phyloP scores from a whole-genome alignment of 2,329 filamentous ascomycete genomes.

The Atkinsonella texensis region DNA sequence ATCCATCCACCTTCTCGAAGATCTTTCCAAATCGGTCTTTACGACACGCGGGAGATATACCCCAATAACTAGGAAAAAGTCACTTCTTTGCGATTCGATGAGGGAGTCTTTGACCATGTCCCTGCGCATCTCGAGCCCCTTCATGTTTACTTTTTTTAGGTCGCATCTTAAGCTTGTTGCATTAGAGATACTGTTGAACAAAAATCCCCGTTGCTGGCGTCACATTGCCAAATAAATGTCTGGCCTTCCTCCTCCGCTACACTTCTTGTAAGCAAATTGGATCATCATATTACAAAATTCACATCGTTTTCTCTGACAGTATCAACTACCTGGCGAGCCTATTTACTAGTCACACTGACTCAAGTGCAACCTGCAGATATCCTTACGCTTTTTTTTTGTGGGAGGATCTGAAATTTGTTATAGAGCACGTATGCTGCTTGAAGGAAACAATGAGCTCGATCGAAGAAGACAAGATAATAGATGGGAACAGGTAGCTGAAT shows the following conservation, averaged over 20 bases:
- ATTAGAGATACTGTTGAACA: constrained; percentile 59
- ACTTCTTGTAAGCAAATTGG: constrained; percentile 33
- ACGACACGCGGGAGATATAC: constrained; percentile 70
- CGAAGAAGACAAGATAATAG: constrained; percentile 95
- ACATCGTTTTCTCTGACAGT: constrained; percentile 33
- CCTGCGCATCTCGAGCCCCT: constrained; percentile 63
- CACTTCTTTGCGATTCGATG: constrained; percentile 54
- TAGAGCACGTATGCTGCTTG: constrained; percentile 87
- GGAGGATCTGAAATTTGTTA: constrained; percentile 70
- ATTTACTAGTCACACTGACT: constrained; percentile 71
- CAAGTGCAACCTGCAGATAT: constrained; percentile 72
- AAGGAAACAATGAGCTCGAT: constrained; percentile 75
- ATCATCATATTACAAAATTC: constrained; percentile 20
- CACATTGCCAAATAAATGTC: constrained; percentile 35
- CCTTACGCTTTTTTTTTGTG: constrained; percentile 64
- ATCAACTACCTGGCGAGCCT: constrained; percentile 46
- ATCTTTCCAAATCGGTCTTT: constrained; percentile 91
- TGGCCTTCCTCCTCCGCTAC: constrained; percentile 55
- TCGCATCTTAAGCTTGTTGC: constrained; percentile 39
- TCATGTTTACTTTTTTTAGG: constrained; percentile 64
- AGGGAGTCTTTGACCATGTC: constrained; percentile 73
- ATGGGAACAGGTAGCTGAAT: constrained; percentile 89
- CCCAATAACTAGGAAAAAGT: constrained; percentile 54
- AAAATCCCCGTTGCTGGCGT: constrained; percentile 48
- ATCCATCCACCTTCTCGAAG: constrained; percentile 67